Evolutionary conservation across 2,329 filamentous ascomycete species (phyloP).

Genomic region (Diaporthe citri): DNA sequence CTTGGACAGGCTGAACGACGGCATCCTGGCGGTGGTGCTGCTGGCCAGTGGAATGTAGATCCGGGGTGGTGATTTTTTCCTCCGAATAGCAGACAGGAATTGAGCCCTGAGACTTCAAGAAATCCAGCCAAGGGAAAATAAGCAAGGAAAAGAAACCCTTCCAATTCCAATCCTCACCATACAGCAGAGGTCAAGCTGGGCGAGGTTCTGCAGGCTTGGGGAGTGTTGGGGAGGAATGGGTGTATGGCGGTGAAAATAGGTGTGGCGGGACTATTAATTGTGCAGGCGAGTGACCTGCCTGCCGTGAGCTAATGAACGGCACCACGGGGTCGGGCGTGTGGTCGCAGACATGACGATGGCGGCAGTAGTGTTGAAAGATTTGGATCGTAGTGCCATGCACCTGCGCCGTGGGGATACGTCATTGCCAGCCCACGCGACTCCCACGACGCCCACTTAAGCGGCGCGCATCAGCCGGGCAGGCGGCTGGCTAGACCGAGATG

Average conservation of each 20-base stretch:
- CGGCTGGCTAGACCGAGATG: slow-evolving; percentile 18
- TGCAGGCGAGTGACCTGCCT: not conserved
- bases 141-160: not conserved
- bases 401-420: slow-evolving; percentile 3
- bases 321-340: slow-evolving; percentile 6
- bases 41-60: not conserved
- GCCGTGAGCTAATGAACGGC: slow-evolving; percentile 7
- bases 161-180: not conserved
- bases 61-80: too few species aligned
- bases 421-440: slow-evolving; percentile 23
- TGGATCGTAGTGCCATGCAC: slow-evolving; percentile 9
- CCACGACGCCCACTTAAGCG: not conserved
- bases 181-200: not conserved
- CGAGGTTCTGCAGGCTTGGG: not conserved
- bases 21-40: slow-evolving; percentile 18
- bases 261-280: slow-evolving; percentile 2
- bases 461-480: slow-evolving; percentile 1
- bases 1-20: slow-evolving; percentile 46
- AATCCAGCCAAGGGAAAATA: not conserved
- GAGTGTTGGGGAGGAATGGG: not conserved
- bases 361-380: slow-evolving; percentile 17
- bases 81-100: not conserved
- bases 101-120: not conserved
- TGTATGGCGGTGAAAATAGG: not conserved
- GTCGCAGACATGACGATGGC: slow-evolving; percentile 15